Evolutionary conservation across 73 alveolate genomes (phyloP).

Genomic region (Paramecium pentaurelia): DNA sequence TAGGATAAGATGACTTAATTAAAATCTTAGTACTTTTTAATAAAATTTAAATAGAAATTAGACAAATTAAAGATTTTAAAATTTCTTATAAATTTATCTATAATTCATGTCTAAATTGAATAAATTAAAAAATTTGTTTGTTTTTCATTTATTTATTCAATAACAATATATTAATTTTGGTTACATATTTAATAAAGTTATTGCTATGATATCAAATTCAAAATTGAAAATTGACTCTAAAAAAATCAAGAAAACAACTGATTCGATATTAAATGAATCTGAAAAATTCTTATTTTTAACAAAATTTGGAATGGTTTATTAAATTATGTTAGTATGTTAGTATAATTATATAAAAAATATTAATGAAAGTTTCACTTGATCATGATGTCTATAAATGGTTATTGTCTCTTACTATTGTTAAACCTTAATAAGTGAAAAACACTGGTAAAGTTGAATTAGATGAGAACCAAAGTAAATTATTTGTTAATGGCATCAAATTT

Average conservation of each 20-base stretch:
- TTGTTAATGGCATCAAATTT: conserved; percentile 18
- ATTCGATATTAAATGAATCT: neutral
- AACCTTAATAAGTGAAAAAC: neutral
- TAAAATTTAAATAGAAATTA: no score
- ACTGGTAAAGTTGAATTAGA: conserved; percentile 44
- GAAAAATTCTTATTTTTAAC: neutral
- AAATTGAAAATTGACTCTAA: neutral
- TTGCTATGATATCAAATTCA: neutral
- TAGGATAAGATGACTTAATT: no score
- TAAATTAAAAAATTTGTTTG: no score
- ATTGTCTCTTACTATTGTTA: neutral
- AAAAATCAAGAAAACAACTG: neutral
- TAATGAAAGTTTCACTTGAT: conserved; percentile 27
- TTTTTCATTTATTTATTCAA: no score
- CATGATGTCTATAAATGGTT: conserved; percentile 44
- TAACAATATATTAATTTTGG: no score
- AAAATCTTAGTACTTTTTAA: no score
- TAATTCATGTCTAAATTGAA: no score
- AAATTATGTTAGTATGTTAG: neutral
- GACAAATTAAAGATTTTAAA: no score
- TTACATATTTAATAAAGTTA: neutral
- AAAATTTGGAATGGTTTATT: neutral
- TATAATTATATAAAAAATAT: neutral
- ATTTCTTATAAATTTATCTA: no score
- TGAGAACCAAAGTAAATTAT: conserved; percentile 5